Conservation (phyloP, 805 yeast species). For the Candida boleticola region DNA sequence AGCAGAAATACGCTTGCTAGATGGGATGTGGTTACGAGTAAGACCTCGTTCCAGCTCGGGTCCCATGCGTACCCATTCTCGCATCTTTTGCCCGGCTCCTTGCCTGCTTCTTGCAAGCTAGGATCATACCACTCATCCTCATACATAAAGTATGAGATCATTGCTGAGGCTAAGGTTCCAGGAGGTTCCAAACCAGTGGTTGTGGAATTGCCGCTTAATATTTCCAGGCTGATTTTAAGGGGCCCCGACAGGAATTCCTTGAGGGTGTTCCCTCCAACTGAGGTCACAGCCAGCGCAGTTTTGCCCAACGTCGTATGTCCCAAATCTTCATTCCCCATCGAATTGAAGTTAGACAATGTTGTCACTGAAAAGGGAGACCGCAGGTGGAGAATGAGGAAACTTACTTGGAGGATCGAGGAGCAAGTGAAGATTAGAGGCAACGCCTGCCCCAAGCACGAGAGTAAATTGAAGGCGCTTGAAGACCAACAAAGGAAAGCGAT, state of each 20-base stretch:
- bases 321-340: constrained; percentile 79
- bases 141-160: constrained; percentile 67
- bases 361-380: constrained; percentile 47
- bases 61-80: constrained; percentile 90
- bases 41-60: constrained; percentile 60
- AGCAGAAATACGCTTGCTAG: constrained; percentile 65
- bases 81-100: constrained; percentile 79
- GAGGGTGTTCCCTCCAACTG: constrained; percentile 94
- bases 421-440: constrained; percentile 57
- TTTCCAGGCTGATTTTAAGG: constrained; percentile 72
- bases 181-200: constrained; percentile 21
- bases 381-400: constrained; percentile 90
- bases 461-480: constrained; percentile 46
- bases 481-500: constrained; percentile 28
- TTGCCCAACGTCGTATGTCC: constrained; percentile 90
- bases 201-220: constrained; percentile 61
- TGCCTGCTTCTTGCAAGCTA: constrained; percentile 76
- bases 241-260: constrained; percentile 85
- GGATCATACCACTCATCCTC: constrained; percentile 51
- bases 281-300: constrained; percentile 80
- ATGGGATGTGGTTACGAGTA: constrained; percentile 78
- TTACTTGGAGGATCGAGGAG: constrained; percentile 89
- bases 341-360: constrained; percentile 75
- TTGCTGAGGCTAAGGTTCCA: constrained; percentile 50
- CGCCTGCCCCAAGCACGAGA: constrained; percentile 57